phyloP scores from a whole-genome alignment of 768 basidiomycete genomes.

The Phallus indusiatus region DNA sequence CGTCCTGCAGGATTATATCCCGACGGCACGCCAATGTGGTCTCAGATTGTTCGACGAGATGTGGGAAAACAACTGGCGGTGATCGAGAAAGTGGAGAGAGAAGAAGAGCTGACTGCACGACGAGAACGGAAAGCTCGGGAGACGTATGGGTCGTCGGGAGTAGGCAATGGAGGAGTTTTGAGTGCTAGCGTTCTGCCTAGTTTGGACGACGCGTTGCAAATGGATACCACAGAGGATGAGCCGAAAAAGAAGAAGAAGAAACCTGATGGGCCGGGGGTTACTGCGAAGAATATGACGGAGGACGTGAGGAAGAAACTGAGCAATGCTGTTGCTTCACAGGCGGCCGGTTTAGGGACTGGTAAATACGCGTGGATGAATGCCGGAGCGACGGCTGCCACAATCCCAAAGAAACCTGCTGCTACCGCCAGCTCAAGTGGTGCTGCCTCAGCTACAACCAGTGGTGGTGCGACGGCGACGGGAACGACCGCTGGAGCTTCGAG shows the following conservation, averaged over 20 bases:
- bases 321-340: conserved; percentile 81
- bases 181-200: conserved; percentile 9
- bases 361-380: conserved; percentile 88
- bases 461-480: conserved; percentile 21
- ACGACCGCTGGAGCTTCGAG: conserved; percentile 22
- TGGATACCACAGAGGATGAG: conserved; percentile 40
- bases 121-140: conserved; percentile 70
- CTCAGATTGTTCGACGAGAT: conserved; percentile 65
- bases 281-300: conserved; percentile 83
- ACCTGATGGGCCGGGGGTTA: conserved; percentile 75
- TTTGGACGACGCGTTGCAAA: conserved; percentile 37
- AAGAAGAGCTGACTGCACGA: conserved; percentile 70
- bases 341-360: conserved; percentile 66
- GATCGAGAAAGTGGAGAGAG: conserved; percentile 71
- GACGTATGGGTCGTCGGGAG: conserved; percentile 57
- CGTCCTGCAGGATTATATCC: conserved; percentile 56
- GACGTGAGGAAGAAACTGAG: conserved; percentile 89
- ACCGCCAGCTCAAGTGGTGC: conserved; percentile 10
- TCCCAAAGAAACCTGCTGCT: conserved; percentile 22
- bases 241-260: conserved; percentile 74
- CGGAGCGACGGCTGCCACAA: conserved; percentile 36
- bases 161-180: conserved; percentile 40
- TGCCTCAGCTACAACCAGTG: conserved; percentile 24
- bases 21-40: conserved; percentile 71
- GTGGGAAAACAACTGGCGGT: conserved; percentile 67